These are phyloP conservation scores for Nannochloris sp. DNA, from an alignment of 139 green algal species.

Conservation along the genomic window DNA sequence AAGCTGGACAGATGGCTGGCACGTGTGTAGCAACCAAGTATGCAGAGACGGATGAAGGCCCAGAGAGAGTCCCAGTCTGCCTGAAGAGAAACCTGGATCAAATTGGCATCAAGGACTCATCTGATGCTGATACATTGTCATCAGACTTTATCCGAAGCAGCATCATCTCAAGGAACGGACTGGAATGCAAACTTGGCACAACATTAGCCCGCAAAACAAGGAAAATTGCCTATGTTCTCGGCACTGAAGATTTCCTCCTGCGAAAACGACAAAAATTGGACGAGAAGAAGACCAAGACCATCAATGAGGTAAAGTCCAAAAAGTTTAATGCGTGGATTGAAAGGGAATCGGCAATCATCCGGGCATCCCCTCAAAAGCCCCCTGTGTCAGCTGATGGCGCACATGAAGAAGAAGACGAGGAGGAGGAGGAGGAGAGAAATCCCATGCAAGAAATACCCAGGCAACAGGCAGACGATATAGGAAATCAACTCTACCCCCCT, in stretches of 20 bases:
- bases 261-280: constrained; percentile 10
- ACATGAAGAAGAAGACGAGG: too few species aligned
- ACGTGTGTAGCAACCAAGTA: constrained; percentile 2
- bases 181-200: constrained; percentile 82
- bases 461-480: too few species aligned
- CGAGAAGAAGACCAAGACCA: neutral
- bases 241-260: constrained; percentile 86
- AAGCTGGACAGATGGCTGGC: neutral
- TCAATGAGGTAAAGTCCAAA: neutral
- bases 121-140: constrained; percentile 5
- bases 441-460: too few species aligned
- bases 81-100: constrained; percentile 41
- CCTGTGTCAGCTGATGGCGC: too few species aligned
- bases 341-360: neutral
- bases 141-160: constrained; percentile 13
- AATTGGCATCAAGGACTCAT: constrained; percentile 12
- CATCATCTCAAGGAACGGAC: constrained; percentile 59
- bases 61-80: constrained; percentile 24
- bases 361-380: too few species aligned
- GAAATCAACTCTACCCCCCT: too few species aligned
- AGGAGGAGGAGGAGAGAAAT: too few species aligned
- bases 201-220: constrained; percentile 13
- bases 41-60: constrained; percentile 12
- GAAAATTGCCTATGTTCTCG: constrained; percentile 83
- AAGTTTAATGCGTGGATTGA: constrained; percentile 27